phyloP scores from a whole-genome alignment of 371 early-diverging fungal species.

The Saksenaea vasiformis region DNA sequence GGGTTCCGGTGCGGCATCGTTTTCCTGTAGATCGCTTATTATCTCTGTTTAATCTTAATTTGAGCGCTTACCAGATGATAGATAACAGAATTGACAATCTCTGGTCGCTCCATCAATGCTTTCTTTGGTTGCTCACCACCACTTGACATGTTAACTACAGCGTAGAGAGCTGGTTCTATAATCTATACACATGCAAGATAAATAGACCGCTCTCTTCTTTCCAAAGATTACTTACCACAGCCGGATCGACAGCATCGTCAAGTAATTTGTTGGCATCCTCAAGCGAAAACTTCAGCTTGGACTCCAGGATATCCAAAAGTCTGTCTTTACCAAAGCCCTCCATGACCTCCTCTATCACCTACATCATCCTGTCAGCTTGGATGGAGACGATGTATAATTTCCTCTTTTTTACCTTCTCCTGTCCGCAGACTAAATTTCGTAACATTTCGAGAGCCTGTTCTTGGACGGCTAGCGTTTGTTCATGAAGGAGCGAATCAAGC shows the following conservation, averaged over 20 bases:
- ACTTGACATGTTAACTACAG: slow-evolving; percentile 78
- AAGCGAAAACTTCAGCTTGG: slow-evolving; percentile 51
- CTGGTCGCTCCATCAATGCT: slow-evolving; percentile 60
- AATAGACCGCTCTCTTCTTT: not conserved
- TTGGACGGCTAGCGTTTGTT: slow-evolving; percentile 64
- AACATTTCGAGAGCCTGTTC: slow-evolving; percentile 82
- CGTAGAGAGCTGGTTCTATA: slow-evolving; percentile 51
- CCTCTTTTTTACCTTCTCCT: slow-evolving; percentile 45
- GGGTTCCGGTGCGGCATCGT: slow-evolving; percentile 61
- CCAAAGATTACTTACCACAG: slow-evolving; percentile 23
- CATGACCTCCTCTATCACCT: slow-evolving; percentile 73
- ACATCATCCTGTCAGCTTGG: not conserved
- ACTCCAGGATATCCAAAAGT: slow-evolving; percentile 68
- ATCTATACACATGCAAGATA: slow-evolving; percentile 19
- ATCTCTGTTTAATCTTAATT: not conserved
- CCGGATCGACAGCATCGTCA: slow-evolving; percentile 21
- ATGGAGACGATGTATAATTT: not conserved
- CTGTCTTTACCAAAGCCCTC: slow-evolving; percentile 67
- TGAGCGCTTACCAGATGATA: slow-evolving; percentile 54
- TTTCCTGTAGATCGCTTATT: not conserved
- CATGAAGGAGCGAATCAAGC: slow-evolving; percentile 66
- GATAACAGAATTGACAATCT: slow-evolving; percentile 57
- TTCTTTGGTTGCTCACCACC: slow-evolving; percentile 70
- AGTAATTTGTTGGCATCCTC: slow-evolving; percentile 28
- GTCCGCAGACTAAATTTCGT: slow-evolving; percentile 76